Base-by-base conservation (phyloP, 2,329 filamentous ascomycete species). In the Emergomyces pasteurianus region DNA sequence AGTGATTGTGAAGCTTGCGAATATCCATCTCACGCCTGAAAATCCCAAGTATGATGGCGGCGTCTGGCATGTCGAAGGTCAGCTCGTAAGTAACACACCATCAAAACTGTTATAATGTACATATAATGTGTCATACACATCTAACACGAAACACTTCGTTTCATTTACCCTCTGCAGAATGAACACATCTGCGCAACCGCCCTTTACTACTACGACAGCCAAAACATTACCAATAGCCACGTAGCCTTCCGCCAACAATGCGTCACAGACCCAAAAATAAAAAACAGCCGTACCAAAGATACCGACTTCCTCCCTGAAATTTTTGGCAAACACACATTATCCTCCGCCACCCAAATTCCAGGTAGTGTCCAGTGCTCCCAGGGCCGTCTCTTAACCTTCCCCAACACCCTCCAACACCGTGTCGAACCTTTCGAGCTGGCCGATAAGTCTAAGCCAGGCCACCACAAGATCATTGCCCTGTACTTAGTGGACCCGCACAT, bases 1-100 rank as follows among this genome's bases (percentile, higher is more conserved):
- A 66, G 70, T 87, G 52, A 86, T 87, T 52, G 80, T 86, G 55
- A 87, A 86, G 67, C 76, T 87, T 65, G 81, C 82, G 2, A 81
- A 77, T 52, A 83, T 86, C 60, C 76, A 85, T 54, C 75, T 86
- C 0, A 83, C 79, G 0, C 84, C 84, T 0, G 79, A 81, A 38
- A 80, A 82, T 5, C 80, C 84, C 0, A 66, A 69, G 0, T 86
- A 84, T 64, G 69, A 70, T 0, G 81, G 80, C 14, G 61, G 63
- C 2, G 40, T 49, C n/a, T 76, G 72, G 73, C 72, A 77, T 64
- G 68, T 82, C 1, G 82, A 84, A 64, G 81, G 82, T 3, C 68
- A 70, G 55, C 69, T 74, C 69, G 73, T 74, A 64, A 61, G 61
- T 63, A 31, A 3, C 26, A 52, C n/a, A 18, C n/a, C 16, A n/a